Conservation (phyloP, 768 basidiomycete genomes). For the Symmetrospora coprosmae region DNA sequence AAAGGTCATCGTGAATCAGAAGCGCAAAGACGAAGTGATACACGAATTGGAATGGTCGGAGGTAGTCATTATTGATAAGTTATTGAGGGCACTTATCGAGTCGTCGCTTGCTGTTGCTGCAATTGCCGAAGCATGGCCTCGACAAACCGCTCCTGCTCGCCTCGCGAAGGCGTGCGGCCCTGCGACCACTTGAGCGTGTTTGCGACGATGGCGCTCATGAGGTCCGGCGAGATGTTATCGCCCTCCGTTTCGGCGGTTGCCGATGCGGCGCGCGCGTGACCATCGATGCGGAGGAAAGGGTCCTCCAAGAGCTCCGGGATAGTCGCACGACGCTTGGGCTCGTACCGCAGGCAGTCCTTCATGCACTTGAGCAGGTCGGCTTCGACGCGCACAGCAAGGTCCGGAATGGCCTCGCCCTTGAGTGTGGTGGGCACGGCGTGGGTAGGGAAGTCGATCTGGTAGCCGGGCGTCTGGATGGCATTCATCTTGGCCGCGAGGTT, state of each 20-base stretch:
- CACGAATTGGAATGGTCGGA: no score
- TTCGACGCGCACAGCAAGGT: conserved; percentile 56
- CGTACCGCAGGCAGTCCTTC: conserved; percentile 61
- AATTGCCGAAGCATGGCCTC: conserved; percentile 17
- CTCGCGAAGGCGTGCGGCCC: conserved; percentile 1
- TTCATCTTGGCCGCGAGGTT: conserved; percentile 74
- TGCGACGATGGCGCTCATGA: conserved; percentile 13
- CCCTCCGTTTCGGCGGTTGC: neutral
- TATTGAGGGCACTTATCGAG: neutral
- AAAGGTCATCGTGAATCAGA: neutral
- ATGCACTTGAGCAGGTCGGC: conserved; percentile 65
- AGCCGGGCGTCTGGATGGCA: conserved; percentile 65
- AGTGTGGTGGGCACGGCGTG: conserved; percentile 48
- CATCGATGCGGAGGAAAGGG: conserved; percentile 20
- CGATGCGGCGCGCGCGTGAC: neutral
- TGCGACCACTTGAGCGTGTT: conserved; percentile 20
- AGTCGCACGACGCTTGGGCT: conserved; percentile 67
- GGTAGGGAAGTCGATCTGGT: conserved; percentile 67
- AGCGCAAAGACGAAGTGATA: neutral
- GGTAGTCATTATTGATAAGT: neutral
- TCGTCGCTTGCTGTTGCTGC: neutral
- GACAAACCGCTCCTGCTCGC: conserved; percentile 24
- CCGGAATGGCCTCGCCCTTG: conserved; percentile 46
- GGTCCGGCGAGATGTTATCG: neutral
- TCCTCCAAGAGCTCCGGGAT: conserved; percentile 77